These are phyloP conservation scores for Chiua sp. DNA, from an alignment of 1,284 basidiomycete genomes.

Conservation along the genomic window DNA sequence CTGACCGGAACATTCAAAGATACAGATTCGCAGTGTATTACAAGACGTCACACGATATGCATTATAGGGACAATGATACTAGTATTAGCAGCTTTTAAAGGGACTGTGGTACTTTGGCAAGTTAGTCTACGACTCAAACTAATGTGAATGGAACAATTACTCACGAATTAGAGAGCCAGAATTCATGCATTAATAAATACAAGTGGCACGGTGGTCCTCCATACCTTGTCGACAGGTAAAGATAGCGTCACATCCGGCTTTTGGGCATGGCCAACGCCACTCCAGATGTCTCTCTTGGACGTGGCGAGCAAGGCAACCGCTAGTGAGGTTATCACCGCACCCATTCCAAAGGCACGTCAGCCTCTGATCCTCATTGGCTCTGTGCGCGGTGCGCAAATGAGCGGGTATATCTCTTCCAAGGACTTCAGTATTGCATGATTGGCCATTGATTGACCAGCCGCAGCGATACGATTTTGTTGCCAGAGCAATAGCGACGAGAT, in stretches of 20 bases:
- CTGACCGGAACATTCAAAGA: too few species aligned
- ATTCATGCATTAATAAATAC: slow-evolving; percentile 3
- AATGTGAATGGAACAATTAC: neutral
- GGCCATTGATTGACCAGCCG: slow-evolving; percentile 15
- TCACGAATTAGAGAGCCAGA: slow-evolving; percentile 4
- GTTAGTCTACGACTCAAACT: slow-evolving; percentile 1
- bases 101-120: neutral
- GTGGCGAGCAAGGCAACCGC: slow-evolving; percentile 21
- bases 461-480: slow-evolving; percentile 10
- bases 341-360: slow-evolving; percentile 19
- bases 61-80: too few species aligned
- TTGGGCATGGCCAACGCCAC: slow-evolving; percentile 28
- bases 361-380: neutral
- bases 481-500: slow-evolving; percentile 15
- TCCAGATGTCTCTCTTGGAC: slow-evolving; percentile 29
- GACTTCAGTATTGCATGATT: slow-evolving; percentile 12
- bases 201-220: slow-evolving; percentile 19
- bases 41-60: too few species aligned
- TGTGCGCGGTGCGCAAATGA: slow-evolving; percentile 25
- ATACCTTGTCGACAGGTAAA: slow-evolving; percentile 30
- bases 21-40: too few species aligned
- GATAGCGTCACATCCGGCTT: neutral
- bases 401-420: slow-evolving; percentile 16
- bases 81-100: too few species aligned
- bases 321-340: slow-evolving; percentile 22